A percentile compares a stretch with the other conserved stretches of the same genome.
These are phyloP conservation scores for Kwoniella newhampshirensis DNA, from an alignment of 768 basidiomycete genomes.

Conservation along the genomic window DNA sequence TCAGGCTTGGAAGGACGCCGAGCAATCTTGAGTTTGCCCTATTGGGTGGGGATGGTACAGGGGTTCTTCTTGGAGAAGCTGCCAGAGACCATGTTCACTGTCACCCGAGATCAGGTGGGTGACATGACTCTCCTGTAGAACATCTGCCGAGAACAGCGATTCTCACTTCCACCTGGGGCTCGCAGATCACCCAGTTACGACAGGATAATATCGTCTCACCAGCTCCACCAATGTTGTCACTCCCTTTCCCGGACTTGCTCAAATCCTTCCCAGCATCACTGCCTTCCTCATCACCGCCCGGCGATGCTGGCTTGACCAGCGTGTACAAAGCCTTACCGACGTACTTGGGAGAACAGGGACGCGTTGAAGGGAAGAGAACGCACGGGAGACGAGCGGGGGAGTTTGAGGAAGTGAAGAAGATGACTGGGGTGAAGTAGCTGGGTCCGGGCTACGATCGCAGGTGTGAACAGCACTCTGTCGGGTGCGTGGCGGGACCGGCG, in stretches of 20 bases:
- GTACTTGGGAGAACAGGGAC: slow-evolving; percentile 53
- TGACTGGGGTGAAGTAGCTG: slow-evolving; percentile 14
- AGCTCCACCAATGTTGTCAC: slow-evolving; percentile 36
- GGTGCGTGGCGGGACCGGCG: no score
- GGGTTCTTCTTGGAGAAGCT: slow-evolving; percentile 65
- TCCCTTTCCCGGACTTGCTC: slow-evolving; percentile 48
- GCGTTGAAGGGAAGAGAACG: slow-evolving; percentile 48
- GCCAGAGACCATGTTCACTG: slow-evolving; percentile 66
- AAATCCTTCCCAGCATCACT: slow-evolving; percentile 41
- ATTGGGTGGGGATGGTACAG: slow-evolving; percentile 64
- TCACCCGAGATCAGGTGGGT: slow-evolving; percentile 68
- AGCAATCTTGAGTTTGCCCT: slow-evolving; percentile 67
- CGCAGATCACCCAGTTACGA: slow-evolving; percentile 65
- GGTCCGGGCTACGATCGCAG: no score
- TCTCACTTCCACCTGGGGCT: neutral
- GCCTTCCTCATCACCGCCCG: slow-evolving; percentile 49
- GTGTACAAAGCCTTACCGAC: slow-evolving; percentile 62
- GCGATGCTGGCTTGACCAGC: slow-evolving; percentile 56
- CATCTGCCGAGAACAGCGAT: no score
- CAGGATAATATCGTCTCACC: slow-evolving; percentile 59
- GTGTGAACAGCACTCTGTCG: no score
- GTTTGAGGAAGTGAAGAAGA: slow-evolving; percentile 30
- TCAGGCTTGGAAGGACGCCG: slow-evolving; percentile 57
- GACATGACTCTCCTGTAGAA: slow-evolving; percentile 1
- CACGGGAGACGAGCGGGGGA: slow-evolving; percentile 42